Evolutionary conservation across 768 basidiomycete genomes (phyloP).

Genomic region (Calvatia gigantea): DNA sequence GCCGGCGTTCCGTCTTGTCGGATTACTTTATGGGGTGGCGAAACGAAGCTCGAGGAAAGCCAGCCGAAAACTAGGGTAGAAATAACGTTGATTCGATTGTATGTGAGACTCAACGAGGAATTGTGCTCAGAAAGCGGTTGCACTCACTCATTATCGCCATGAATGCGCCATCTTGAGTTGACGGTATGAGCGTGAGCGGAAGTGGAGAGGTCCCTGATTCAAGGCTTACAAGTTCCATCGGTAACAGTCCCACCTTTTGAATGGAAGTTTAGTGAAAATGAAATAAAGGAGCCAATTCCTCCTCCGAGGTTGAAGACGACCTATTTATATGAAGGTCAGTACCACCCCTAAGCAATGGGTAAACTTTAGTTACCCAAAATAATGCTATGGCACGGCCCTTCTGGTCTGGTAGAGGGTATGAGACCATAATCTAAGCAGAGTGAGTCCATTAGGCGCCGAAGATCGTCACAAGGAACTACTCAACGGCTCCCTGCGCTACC

Average conservation of each 20-base stretch:
- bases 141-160: constrained; percentile 27
- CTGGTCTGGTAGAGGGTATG: constrained; percentile 25
- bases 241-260: constrained; percentile 25
- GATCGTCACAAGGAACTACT: background rate
- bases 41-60: constrained; percentile 19
- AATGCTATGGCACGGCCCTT: constrained; percentile 24
- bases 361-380: constrained; percentile 19
- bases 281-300: constrained; percentile 28
- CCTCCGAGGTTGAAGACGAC: constrained; percentile 28
- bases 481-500: constrained; percentile 27
- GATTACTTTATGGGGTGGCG: constrained; percentile 24
- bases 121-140: background rate
- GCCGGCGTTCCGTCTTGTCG: constrained; percentile 22
- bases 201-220: background rate
- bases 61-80: constrained; percentile 20
- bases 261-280: constrained; percentile 25
- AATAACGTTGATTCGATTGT: background rate
- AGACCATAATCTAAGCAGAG: constrained; percentile 24
- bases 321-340: background rate
- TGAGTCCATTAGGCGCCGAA: background rate
- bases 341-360: background rate
- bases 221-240: constrained; percentile 24
- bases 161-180: constrained; percentile 23
- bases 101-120: background rate
- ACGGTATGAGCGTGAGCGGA: background rate